Evolutionary conservation across 176 grass and related monocot genomes (phyloP), one percentile per base, ranked within the genome.

Genomic region (Zizania latifolia): DNA sequence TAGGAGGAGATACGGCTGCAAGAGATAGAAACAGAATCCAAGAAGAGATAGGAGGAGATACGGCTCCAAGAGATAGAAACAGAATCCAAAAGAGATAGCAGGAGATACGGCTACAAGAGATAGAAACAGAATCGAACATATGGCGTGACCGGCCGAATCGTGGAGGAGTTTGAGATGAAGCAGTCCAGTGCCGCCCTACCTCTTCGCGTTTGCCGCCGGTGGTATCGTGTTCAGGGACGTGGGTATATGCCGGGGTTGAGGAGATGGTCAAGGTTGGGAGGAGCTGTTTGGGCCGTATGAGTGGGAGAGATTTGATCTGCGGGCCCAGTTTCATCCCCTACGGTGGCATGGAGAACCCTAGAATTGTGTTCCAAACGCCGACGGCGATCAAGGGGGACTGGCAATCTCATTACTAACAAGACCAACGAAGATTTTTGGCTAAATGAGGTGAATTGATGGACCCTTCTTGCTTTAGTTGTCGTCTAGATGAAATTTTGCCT

Each of bases 351-450:
- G 91, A 94, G 82, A 98, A 98, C 58, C 91, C 94, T 14, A 87
- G 89, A 76, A 98, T 98, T 91, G 91, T 94, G 23, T 98, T 98
- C 71, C 86, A 94, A 13, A 92, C 94, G 16, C 86, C 91, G 0
- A 98, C 91, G 0, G 89, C 88, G 2, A 98, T 98, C 72, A 91
- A 91, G 68, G 94, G 91, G 5, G 86, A 98, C 91, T 0, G 91
- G 91, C 26, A 98, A 98, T 60, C 68, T 98, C 4, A 98, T 98
- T 26, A 94, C 91, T 59, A 98, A 98, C 84, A 98, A 94, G 76
- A 98, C 94, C 31, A 93, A 98, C 19, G 89, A 93, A 64, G 91
- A 98, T 43, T 98, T 94, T 79, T 98, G 94, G 94, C 89, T 98
- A 15, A 98, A 98, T 40, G 91, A 98, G 88, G 93, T 92, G 55